Evolutionary conservation across 192 early-diverging fungal genomes (phyloP), one percentile per base, ranked within the genome.

Genomic region (Entrophospora sp.): DNA sequence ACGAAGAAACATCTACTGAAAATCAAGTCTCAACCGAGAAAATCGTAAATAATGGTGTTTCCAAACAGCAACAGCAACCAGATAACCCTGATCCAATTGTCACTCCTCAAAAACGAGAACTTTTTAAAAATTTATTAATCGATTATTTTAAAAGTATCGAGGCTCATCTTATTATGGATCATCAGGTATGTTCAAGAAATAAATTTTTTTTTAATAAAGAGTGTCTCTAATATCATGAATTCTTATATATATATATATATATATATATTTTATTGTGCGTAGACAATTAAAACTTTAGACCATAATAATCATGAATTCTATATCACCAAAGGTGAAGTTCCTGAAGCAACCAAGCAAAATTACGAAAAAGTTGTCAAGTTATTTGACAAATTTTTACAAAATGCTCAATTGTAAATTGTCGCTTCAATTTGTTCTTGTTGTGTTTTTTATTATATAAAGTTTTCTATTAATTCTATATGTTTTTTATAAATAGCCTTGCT

Each of bases 301-400:
- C 77, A 84, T 58, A 79, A 74, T 28, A 91, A 91, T 57, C 82
- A 94, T 48, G 88, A 95, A 60, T 84, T 80, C 31, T 79, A 90
- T 43, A 90, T 97, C 48, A 81, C 83, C 20, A 81, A 86, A 34
- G 95, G 95, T 12, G 83, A 91, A 48, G 68, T 93, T 9, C 81
- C 79, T 12, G 93, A 93, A 45, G 91, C 89, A 28, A 80, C 85
- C 30, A 85, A 88, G 60, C 88, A 92, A 52, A 74, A 77, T 38
- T 89, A 81, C 48, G 85, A 92, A 72, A 89, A 89, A 45, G 75
- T 70, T 6, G 70, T 74, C 37, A 89, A 87, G 27, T 53, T 73
- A 0, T 91, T 85, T 66, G 91, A 91, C 52, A 91, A 90, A 62
- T 60, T 91, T 0, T 71, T 80, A 35, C 56, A 49, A 9, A 74